Conservation (phyloP, 2,329 filamentous ascomycete genomes). For the Apiospora sp. region DNA sequence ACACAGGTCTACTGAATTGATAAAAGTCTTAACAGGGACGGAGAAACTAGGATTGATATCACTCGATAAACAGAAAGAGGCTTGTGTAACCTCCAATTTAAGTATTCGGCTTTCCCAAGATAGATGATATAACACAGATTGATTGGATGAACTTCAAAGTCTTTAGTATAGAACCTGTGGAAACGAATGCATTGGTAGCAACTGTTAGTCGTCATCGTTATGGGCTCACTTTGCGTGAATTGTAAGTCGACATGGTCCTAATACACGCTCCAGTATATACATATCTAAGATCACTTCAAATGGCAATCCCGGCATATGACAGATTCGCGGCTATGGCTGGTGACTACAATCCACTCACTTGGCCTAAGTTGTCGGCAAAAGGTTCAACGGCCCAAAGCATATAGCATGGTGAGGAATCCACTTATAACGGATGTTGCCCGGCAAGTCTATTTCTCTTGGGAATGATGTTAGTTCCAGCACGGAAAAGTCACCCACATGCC, state of each 20-base stretch:
- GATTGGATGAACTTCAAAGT: too few species aligned
- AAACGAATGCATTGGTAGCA: too few species aligned
- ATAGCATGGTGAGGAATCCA: background rate
- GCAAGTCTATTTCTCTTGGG: background rate
- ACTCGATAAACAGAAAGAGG: too few species aligned
- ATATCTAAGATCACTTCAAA: background rate
- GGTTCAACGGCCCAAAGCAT: background rate
- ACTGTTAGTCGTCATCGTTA: background rate
- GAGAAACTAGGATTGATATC: too few species aligned
- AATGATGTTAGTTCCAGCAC: background rate
- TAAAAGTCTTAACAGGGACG: too few species aligned
- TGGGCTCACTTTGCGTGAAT: background rate
- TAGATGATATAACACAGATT: too few species aligned
- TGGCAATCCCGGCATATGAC: background rate
- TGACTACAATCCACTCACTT: too few species aligned
- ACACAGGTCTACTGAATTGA: too few species aligned
- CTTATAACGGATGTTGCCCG: background rate
- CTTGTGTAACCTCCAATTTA: too few species aligned
- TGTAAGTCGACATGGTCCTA: background rate
- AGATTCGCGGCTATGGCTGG: background rate
- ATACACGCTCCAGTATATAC: too few species aligned
- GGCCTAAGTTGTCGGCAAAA: background rate
- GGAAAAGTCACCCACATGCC: background rate
- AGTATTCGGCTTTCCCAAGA: too few species aligned
- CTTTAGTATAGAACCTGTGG: too few species aligned